Evolutionary conservation across 257 asterid genomes (phyloP).

Genomic region (Thymus mandschuricus): DNA sequence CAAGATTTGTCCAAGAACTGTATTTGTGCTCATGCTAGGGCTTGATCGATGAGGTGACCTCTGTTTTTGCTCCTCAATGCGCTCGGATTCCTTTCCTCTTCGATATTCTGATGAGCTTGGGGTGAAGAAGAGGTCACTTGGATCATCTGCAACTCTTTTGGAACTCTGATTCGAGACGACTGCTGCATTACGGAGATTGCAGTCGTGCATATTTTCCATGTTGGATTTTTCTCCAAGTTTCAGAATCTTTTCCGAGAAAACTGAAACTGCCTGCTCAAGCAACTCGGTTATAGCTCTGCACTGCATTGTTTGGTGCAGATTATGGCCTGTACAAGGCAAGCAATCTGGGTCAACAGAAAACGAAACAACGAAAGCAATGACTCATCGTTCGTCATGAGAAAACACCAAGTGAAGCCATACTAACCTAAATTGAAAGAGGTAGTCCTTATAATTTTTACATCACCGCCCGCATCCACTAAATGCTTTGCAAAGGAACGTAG

Average conservation of each 20-base stretch:
- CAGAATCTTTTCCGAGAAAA: conserved; percentile 57
- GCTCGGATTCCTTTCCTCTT: conserved; percentile 39
- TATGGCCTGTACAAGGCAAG: conserved; percentile 48
- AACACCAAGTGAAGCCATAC: conserved; percentile 20
- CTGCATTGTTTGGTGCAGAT: conserved; percentile 44
- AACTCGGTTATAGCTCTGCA: conserved; percentile 47
- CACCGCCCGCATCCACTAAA: conserved; percentile 67
- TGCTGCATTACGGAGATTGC: conserved; percentile 82
- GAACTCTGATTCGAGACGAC: conserved; percentile 66
- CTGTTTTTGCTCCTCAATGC: conserved; percentile 49
- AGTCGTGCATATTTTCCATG: conserved; percentile 51
- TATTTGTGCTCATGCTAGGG: conserved; percentile 62
- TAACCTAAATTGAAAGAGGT: conserved; percentile 56
- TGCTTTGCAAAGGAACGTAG: conserved; percentile 57
- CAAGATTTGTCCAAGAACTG: conserved; percentile 79
- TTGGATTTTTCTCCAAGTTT: conserved; percentile 56
- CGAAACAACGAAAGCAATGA: neutral
- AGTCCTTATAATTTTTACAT: conserved; percentile 54
- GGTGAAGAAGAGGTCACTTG: conserved; percentile 30
- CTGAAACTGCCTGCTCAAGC: conserved; percentile 57
- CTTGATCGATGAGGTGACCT: conserved; percentile 49
- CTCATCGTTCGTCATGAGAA: neutral
- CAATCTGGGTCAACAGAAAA: neutral
- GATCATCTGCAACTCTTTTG: conserved; percentile 64
- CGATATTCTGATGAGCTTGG: conserved; percentile 60